Evolutionary conservation across 176 grass and related monocot genomes (phyloP), one percentile per base, ranked within the genome.

Genomic region (Oropetium thomaeum): DNA sequence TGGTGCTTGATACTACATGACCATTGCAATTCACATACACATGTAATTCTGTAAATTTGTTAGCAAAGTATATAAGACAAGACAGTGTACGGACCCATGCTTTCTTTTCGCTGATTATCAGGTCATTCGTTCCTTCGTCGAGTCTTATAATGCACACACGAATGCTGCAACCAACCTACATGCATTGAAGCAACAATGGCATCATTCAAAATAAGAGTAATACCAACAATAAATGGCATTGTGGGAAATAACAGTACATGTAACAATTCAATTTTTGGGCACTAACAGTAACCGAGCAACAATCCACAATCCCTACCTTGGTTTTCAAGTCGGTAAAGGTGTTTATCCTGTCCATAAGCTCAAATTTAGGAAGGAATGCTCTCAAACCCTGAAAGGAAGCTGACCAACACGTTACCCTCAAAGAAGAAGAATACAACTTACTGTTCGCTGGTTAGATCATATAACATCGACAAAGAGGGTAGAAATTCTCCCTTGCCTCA

Each of bases 91-190:
- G 17, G 74, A 95, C 91, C 89, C 96, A 99, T 66, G 87, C 96
- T 90, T 92, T 79, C 92, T 86, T 95, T 80, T 92, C 91, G 7
- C 96, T 99, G 79, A 99, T 88, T 86, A 99, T 88, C 75, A 95
- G 78, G 83, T 58, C 91, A 77, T 95, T 92, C 39, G 82, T 92
- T 57, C 86, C 84, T 80, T 92, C 91, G 80, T 92, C 69, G 8
- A 95, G 90, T 60, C 68, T 92, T 67, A 23, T 84, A 88, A 99
- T 86, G 44, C 82, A 82, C 33, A 95, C 89, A 41, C 65, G 47
- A 19, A 90, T 90, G 58, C 45, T 86, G 74, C 76, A 62, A 52
- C 89, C 82, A 65, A 95, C 89, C 91, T 92, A 32, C 47, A 80
- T 40, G 62, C 47, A n/a, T n/a, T n/a, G 49, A 45, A 74, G 38